Base-by-base conservation (phyloP, 1,284 basidiomycete genomes). In the Apiotrichum veenhuisii region DNA sequence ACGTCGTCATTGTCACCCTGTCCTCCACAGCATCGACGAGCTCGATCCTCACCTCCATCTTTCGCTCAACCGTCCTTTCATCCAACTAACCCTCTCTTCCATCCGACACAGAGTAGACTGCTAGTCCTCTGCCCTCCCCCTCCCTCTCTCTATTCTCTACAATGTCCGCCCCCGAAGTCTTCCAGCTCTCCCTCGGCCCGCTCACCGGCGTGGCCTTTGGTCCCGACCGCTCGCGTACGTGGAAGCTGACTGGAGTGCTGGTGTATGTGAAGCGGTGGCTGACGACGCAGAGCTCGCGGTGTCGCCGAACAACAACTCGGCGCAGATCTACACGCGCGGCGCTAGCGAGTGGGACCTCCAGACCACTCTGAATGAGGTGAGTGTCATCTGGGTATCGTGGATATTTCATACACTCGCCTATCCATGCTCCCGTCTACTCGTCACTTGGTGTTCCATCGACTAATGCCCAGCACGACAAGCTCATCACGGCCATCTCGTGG, bases 401-500 rank as follows among this genome's bases (percentile, higher is more conserved):
- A 17, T 0, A 34, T 33, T 50, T n/a, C 38, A 27, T 14, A 5
- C 34, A 11, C 23, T 23, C n/a, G n/a, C n/a, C n/a, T n/a, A n/a
- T n/a, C n/a, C n/a, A n/a, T n/a, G 7, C 30, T 12, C 30, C 30
- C 12, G 30, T 30, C 30, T 5, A 5, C 30, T 30, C 7, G 12
- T 30, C 12, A 12, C 12, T 12, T 30, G 30, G 12, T 12, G 30
- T 5, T 7, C 30, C 30, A 12, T 30, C 12, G 30, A 12, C 44
- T 46, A 33, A 27, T 50, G 36, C 62, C 37, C 67, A 97, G 92
- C 96, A 99, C 79, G 96, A 99, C 82, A 98, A 98, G 80, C 81
- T 88, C 63, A 90, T 99, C 78, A 98, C 95, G 2, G 93, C 91
- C 58, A 96, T 99, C 76, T 95, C 98, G 77, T 99, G 96, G 96